These are phyloP conservation scores for Penicillium alfredii DNA, from an alignment of 495 filamentous ascomycete genomes.

Conservation along the genomic window DNA sequence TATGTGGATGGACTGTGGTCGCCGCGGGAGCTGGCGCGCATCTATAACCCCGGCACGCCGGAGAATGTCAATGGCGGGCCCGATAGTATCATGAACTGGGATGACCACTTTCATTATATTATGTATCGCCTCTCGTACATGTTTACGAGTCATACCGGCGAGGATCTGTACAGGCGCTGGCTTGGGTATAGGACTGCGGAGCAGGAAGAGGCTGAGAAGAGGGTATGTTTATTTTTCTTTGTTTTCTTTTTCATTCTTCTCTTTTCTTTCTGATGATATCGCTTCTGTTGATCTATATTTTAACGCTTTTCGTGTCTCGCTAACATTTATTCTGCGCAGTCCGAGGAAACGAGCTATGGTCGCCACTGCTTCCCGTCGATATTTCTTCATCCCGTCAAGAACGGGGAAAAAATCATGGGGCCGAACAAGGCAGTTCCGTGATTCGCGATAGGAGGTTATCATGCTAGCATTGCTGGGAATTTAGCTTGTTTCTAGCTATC, in stretches of 20 bases:
- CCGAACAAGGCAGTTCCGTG: conserved; percentile 16
- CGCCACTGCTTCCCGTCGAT: conserved; percentile 25
- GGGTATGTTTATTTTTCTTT: conserved; percentile 5
- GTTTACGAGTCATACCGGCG: conserved; percentile 24
- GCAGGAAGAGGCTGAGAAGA: conserved; percentile 19
- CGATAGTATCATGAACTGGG: conserved; percentile 21
- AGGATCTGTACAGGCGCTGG: conserved; percentile 23
- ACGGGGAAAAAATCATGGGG: conserved; percentile 11
- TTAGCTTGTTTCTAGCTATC: no score
- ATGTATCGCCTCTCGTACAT: conserved; percentile 27
- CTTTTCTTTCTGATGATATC: no score
- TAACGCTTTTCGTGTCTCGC: no score
- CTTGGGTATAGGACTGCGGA: conserved; percentile 18
- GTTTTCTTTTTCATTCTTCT: no score
- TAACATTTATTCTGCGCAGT: conserved; percentile 2
- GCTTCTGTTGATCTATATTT: no score
- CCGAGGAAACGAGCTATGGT: conserved; percentile 12
- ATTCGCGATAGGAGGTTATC: no score
- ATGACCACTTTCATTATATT: conserved; percentile 21
- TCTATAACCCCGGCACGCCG: conserved; percentile 19
- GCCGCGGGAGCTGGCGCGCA: conserved; percentile 15
- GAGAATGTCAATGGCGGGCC: conserved; percentile 20
- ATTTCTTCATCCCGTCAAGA: conserved; percentile 25
- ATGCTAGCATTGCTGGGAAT: no score
- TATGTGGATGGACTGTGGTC: conserved; percentile 49